A percentile compares a stretch with the other conserved stretches of the same genome.
phyloP scores from a whole-genome alignment of 2,329 filamentous ascomycete species.

The Cercospora sp. region DNA sequence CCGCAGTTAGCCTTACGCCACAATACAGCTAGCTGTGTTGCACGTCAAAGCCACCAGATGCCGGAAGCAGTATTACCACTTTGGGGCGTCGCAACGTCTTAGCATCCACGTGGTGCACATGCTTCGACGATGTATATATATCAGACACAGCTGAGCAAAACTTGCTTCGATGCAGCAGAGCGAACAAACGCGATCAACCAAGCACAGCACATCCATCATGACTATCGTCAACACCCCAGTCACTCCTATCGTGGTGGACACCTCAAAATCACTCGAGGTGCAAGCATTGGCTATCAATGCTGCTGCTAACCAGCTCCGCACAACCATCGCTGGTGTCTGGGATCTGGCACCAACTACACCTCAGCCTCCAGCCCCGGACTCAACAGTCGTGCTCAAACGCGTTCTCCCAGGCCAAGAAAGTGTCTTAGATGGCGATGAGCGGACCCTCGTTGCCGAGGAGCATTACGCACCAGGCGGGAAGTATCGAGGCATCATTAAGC shows the following conservation, averaged over 20 bases:
- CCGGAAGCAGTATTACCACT: background rate
- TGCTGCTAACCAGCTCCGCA: background rate
- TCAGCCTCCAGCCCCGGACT: background rate
- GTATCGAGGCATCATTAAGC: background rate
- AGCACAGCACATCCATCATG: background rate
- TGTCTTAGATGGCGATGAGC: background rate
- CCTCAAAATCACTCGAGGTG: background rate
- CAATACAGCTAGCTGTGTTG: background rate
- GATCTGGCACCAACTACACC: background rate
- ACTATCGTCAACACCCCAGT: background rate
- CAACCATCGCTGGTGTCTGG: background rate
- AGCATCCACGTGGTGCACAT: background rate
- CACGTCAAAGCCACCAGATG: background rate
- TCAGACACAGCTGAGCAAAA: background rate
- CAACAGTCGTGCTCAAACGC: background rate
- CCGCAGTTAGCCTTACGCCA: background rate
- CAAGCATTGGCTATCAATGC: conserved; percentile 2
- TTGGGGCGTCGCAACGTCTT: background rate
- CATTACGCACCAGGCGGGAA: background rate
- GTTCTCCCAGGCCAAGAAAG: background rate
- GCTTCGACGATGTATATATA: background rate
- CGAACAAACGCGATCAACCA: background rate
- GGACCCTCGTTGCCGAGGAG: background rate
- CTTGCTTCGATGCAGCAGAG: background rate
- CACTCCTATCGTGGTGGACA: background rate